Evolutionary conservation across 768 basidiomycete genomes (phyloP), one percentile per base, ranked within the genome.

Genomic region (Kockovaella imperatae): DNA sequence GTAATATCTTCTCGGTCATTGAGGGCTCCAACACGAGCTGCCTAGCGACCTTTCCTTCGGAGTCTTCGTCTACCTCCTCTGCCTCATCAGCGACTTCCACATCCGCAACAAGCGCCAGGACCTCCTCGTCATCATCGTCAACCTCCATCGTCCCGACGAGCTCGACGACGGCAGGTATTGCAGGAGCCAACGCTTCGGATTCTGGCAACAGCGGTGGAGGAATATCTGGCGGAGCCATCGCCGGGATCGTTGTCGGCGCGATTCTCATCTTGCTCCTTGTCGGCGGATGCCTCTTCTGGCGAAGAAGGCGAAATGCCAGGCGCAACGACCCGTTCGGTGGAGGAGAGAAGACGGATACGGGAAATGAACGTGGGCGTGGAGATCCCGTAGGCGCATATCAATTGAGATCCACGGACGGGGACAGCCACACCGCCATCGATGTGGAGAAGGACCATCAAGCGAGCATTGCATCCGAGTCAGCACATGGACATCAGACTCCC

Each of bases 201-300:
- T 35, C 30, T 17, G 13, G 42, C 17, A 41, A 17, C 14, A 26
- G 13, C 15, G 32, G 8, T 14, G 21, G 20, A 29, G 49, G 35
- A 3, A 11, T 57, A 17, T 26, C 36, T 17, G 54, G 59, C 14
- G 59, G 59, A 6, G 59, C 50, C 7, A 55, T 61, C n/a, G 59
- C 43, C 7, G 60, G 60, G 7, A 53, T 61, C 13, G 60, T 57
- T 17, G 31, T 54, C 30, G 60, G 60, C 5, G 49, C 53, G 4
- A 15, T 60, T 5, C 40, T 28, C 23, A 54, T 38, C 15, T 35
- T 56, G 5, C 23, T 38, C 20, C 17, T 54, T 4, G 50, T 30
- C 5, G 29, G 55, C 3, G 39, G 55, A 2, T 17, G 28, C 3
- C 26, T 53, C 20, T 47, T 51, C 29, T 53, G 39, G 34, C 23